Evolutionary conservation across 139 green algal species (phyloP).

Genomic region (Chlorella sp.): DNA sequence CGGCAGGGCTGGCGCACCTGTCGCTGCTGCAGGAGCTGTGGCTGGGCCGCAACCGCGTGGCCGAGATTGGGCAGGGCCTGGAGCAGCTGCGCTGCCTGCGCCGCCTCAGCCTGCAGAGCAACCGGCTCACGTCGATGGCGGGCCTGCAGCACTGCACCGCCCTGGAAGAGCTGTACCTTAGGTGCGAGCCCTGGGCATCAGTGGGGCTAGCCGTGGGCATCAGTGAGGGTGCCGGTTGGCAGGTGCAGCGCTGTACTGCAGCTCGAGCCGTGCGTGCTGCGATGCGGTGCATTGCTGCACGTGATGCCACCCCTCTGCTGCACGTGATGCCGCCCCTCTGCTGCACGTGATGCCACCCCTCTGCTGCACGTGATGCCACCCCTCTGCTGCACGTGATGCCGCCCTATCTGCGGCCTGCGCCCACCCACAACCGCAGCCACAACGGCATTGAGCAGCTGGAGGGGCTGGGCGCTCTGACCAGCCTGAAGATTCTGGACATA

Average conservation of each 20-base stretch:
- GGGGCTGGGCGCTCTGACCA: conserved; percentile 63
- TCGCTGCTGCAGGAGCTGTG: conserved; percentile 85
- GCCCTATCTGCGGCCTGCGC: too few relatives aligned
- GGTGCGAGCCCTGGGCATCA: background rate
- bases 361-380: background rate
- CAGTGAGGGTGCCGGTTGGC: too few relatives aligned
- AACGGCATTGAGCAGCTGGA: conserved; percentile 86
- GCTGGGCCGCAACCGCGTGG: conserved; percentile 93
- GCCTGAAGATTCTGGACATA: conserved; percentile 85
- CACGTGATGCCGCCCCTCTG: background rate
- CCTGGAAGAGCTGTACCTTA: conserved; percentile 93
- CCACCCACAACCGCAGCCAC: conserved; percentile 65
- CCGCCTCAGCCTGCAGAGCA: conserved; percentile 70
- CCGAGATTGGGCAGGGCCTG: conserved; percentile 43
- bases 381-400: too few relatives aligned
- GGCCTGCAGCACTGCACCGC: conserved; percentile 73
- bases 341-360: background rate
- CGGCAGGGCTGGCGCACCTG: conserved; percentile 40
- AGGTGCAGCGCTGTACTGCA: background rate
- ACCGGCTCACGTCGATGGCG: conserved; percentile 80
- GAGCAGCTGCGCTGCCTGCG: conserved; percentile 40
- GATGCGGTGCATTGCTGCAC: background rate
- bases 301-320: background rate
- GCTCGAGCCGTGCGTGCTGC: background rate
- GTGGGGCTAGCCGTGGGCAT: too few relatives aligned